phyloP scores from a whole-genome alignment of 2,329 filamentous ascomycete species.

The Fonsecaea pedrosoi region DNA sequence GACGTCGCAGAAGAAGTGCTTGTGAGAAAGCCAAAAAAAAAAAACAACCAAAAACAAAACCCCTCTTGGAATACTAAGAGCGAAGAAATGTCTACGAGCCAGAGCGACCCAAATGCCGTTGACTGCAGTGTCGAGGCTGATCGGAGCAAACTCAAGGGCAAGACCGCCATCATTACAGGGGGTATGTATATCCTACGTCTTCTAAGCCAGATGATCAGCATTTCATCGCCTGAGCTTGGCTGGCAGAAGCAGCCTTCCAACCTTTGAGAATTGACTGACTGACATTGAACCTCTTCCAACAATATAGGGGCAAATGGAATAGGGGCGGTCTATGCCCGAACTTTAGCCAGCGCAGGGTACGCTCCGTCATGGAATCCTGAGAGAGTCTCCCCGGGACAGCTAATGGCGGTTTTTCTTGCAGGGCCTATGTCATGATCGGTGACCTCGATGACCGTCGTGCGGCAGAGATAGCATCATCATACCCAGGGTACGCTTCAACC shows the following conservation, averaged over 20 bases:
- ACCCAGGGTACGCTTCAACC: constrained; percentile 3
- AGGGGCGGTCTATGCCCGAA: constrained; percentile 15
- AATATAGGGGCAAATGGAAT: constrained; percentile 24
- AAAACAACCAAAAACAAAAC: not conserved
- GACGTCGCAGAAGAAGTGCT: too few species aligned
- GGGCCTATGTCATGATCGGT: constrained; percentile 36
- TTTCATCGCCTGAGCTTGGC: not conserved
- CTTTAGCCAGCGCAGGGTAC: constrained; percentile 23
- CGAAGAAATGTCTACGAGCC: not conserved
- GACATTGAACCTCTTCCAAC: not conserved
- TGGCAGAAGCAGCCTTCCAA: not conserved
- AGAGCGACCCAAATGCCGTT: constrained; percentile 1
- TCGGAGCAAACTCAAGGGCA: constrained; percentile 9
- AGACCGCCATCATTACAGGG: constrained; percentile 22
- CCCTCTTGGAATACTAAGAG: not conserved
- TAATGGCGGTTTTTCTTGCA: constrained; percentile 10
- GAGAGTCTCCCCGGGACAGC: not conserved
- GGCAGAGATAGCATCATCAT: constrained; percentile 23
- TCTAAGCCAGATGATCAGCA: not conserved
- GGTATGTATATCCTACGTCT: not conserved
- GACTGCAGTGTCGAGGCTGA: constrained; percentile 10
- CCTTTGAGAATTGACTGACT: not conserved
- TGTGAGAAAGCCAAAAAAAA: not conserved
- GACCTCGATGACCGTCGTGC: constrained; percentile 51
- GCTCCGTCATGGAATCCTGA: not conserved